Base-by-base conservation (phyloP, 352 stramenopile genomes). In the Globisporangium cederbergense region DNA sequence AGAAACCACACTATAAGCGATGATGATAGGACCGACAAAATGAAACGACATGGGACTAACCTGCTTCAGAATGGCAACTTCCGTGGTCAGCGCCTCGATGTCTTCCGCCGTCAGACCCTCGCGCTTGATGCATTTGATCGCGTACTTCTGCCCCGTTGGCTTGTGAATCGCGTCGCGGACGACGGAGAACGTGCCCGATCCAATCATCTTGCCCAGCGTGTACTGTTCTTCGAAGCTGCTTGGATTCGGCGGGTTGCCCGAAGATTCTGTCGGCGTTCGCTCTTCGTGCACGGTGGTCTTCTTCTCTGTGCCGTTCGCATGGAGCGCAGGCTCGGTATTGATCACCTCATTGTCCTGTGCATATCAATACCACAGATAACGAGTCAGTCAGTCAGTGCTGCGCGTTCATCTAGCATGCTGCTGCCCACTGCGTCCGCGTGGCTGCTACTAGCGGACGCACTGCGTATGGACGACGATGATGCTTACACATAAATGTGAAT, bases 71-170 rank as follows among this genome's bases (percentile, higher is more conserved):
- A 95, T 93, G 36, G 83, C 81, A 7, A 95, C 78, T 71, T 95
- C 86, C 6, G 83, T 95, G 53, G 82, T 96, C 49, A 98, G 70
- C 14, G 88, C 89, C 62, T 96, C 82, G 56, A 96, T 85, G 45
- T 98, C 90, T 54, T 93, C 84, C 13, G 78, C 77, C 55, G 84
- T 79, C n/a, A 98, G 66, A 11, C 87, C 89, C 5, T 91, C 78
- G 60, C 89, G 86, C 74, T 97, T 97, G 56, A 98, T 95, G 70
- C 88, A 96, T 67, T 98, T 98, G 66, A 98, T 93, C 38, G 91
- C 91, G 54, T 96, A 96, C 67, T 90, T 83, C 53, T 96, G 80
- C 16, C 75, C 72, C 45, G 88, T 90, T 14, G 85, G 78, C 64
- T 96, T 96, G 67, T 96, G 83, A 16, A 85, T 86, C 36, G 79